phyloP scores from a whole-genome alignment of 164 flowering plant genomes.

The Vitis rotundifolia region DNA sequence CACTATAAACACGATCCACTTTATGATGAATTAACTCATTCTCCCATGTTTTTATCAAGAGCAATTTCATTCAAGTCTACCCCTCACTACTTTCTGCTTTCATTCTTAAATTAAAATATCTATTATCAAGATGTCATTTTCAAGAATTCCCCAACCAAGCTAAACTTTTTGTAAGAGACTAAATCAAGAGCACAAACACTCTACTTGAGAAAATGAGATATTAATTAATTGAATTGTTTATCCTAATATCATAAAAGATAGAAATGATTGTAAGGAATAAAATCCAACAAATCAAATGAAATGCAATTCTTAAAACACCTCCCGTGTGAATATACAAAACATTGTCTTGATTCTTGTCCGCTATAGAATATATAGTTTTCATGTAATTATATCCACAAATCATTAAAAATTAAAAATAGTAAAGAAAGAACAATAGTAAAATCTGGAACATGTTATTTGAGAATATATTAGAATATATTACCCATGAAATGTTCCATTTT shows the following conservation, averaged over 20 bases:
- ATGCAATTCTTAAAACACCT: neutral
- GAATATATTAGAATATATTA: conserved; percentile 15
- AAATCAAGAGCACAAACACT: too few relatives aligned
- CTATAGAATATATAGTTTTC: conserved; percentile 1
- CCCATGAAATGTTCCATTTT: neutral
- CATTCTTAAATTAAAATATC: too few relatives aligned
- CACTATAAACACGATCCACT: too few relatives aligned
- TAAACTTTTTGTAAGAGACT: too few relatives aligned
- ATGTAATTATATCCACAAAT: conserved; percentile 1
- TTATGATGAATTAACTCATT: too few relatives aligned
- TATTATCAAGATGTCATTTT: too few relatives aligned
- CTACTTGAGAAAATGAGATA: conserved; percentile 32
- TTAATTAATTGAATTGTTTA: conserved; percentile 23
- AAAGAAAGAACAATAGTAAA: conserved; percentile 17
- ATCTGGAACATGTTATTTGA: conserved; percentile 14
- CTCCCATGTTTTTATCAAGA: too few relatives aligned
- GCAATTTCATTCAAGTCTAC: too few relatives aligned
- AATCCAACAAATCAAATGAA: conserved; percentile 11
- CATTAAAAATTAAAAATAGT: neutral
- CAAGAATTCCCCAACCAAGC: too few relatives aligned
- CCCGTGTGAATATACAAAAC: conserved; percentile 26
- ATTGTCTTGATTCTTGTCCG: conserved; percentile 22
- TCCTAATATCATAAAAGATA: conserved; percentile 10
- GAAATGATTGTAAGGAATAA: conserved; percentile 12
- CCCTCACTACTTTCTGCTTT: too few relatives aligned